A percentile compares a stretch with the other conserved stretches of the same genome.
These are phyloP conservation scores for Triadica sebifera DNA, from an alignment of 345 rosid genomes.

Conservation along the genomic window DNA sequence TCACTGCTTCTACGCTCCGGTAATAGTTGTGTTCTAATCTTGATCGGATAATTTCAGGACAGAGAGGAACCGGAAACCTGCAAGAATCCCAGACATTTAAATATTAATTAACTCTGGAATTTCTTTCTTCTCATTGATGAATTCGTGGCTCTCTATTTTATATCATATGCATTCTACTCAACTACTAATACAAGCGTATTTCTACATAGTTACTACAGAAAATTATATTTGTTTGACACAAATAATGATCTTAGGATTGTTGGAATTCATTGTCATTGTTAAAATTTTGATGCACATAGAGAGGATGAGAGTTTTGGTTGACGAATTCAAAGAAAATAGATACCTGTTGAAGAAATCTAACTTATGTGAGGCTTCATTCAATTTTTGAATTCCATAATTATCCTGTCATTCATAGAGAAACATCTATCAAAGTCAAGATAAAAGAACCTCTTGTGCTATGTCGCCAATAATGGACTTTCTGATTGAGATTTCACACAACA, in stretches of 20 bases:
- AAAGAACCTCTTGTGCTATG: neutral
- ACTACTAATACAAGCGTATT: neutral
- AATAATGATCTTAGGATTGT: neutral
- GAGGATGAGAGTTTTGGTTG: neutral
- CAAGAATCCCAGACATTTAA: neutral
- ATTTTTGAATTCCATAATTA: conserved; percentile 14
- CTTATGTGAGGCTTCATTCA: conserved; percentile 21
- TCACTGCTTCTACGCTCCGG: conserved; percentile 26
- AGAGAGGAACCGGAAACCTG: conserved; percentile 35
- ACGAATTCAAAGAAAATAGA: neutral
- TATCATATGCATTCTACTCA: neutral
- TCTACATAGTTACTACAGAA: no score
- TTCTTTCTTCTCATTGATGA: neutral
- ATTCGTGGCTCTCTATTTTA: neutral
- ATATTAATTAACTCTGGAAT: neutral
- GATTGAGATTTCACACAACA: neutral
- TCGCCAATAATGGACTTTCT: neutral
- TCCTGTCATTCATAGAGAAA: conserved; percentile 19
- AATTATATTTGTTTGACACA: neutral
- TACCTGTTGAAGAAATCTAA: conserved; percentile 31
- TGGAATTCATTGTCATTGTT: neutral
- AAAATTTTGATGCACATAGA: neutral
- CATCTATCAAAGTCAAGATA: neutral
- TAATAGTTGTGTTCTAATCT: conserved; percentile 29
- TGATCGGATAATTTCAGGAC: conserved; percentile 21